Conservation (phyloP, 2,329 filamentous ascomycete genomes). For the Drechslerella dactyloides region DNA sequence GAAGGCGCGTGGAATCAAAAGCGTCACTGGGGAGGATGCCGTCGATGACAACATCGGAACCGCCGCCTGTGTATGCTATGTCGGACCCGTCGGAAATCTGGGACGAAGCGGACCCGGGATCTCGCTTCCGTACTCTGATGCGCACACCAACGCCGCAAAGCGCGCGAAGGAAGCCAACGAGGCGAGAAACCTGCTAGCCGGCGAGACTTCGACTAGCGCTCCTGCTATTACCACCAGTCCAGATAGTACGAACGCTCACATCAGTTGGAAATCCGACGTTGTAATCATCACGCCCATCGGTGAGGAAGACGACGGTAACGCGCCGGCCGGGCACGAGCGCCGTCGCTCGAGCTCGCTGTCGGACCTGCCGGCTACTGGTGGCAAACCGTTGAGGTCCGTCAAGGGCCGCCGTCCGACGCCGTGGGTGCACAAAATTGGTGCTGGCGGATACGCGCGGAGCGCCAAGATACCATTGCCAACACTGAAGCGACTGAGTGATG, state of each 20-base stretch:
- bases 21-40: not conserved
- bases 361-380: constrained; percentile 31
- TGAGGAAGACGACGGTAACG: constrained; percentile 4
- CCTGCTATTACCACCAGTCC: not conserved
- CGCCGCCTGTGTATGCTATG: too few relatives aligned
- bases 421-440: constrained; percentile 47
- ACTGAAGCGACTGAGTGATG: constrained; percentile 43
- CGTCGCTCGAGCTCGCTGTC: constrained; percentile 46
- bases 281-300: constrained; percentile 10
- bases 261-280: constrained; percentile 39
- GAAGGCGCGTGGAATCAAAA: not conserved
- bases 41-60: too few relatives aligned
- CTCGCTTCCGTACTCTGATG: too few relatives aligned
- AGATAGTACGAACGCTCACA: constrained; percentile 8
- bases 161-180: constrained; percentile 2
- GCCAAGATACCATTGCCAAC: constrained; percentile 32
- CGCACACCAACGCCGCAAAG: not conserved
- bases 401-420: constrained; percentile 43
- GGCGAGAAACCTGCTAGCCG: constrained; percentile 16
- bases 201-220: not conserved
- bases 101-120: too few relatives aligned
- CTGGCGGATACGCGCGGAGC: constrained; percentile 11
- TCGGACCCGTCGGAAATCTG: too few relatives aligned
- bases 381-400: constrained; percentile 23
- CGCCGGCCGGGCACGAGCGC: constrained; percentile 10